Percentiles rank a stretch among this genome's conserved stretches.
These are phyloP conservation scores for Lachancea lanzarotensis DNA, from an alignment of 805 yeast genomes.

Conservation along the genomic window DNA sequence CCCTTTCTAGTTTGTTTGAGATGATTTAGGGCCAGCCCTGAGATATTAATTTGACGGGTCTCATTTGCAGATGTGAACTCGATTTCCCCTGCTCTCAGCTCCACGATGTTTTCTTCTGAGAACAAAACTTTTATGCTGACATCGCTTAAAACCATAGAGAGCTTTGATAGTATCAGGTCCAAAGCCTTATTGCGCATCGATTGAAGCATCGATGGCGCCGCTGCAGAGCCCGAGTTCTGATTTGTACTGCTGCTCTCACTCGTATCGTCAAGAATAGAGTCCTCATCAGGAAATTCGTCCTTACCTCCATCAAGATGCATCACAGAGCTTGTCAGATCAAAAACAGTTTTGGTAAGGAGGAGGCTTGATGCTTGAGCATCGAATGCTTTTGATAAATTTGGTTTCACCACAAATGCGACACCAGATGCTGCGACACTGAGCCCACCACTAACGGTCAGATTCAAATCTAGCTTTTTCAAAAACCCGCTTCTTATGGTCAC, in stretches of 20 bases:
- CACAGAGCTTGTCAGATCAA: slow-evolving; percentile 57
- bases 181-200: slow-evolving; percentile 57
- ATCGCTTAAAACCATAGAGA: slow-evolving; percentile 45
- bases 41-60: not conserved
- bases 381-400: slow-evolving; percentile 16
- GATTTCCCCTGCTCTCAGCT: slow-evolving; percentile 26
- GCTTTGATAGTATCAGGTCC: slow-evolving; percentile 58
- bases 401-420: slow-evolving; percentile 36
- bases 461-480: slow-evolving; percentile 47
- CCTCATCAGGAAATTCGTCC: slow-evolving; percentile 9
- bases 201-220: slow-evolving; percentile 37
- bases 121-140: slow-evolving; percentile 44
- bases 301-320: slow-evolving; percentile 33
- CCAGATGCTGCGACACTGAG: slow-evolving; percentile 54
- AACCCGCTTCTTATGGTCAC: slow-evolving; percentile 55
- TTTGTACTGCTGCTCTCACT: slow-evolving; percentile 13
- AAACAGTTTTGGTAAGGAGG: slow-evolving; percentile 65
- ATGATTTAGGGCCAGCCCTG: not conserved
- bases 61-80: slow-evolving; percentile 1
- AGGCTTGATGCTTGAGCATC: slow-evolving; percentile 32
- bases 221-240: slow-evolving; percentile 9
- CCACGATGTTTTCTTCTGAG: slow-evolving; percentile 36
- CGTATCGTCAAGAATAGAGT: slow-evolving; percentile 12
- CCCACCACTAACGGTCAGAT: slow-evolving; percentile 64
- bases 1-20: not conserved